A percentile compares a stretch with the other conserved stretches of the same genome.
These are phyloP conservation scores for Jaapia argillacea DNA, from an alignment of 768 basidiomycete species.

Conservation along the genomic window DNA sequence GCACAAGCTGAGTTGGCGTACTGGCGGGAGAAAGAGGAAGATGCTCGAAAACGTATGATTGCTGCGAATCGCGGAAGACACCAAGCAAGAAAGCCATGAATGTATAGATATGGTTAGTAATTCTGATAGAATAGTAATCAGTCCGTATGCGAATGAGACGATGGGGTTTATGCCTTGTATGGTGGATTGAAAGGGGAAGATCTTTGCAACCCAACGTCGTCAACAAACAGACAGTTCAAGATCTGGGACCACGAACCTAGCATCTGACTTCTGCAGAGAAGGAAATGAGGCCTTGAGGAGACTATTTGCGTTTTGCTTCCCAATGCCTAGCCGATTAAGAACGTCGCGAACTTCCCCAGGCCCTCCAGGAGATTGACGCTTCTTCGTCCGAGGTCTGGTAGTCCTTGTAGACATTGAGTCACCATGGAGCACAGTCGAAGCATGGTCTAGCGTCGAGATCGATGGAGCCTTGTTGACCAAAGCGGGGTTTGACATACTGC, in stretches of 20 bases:
- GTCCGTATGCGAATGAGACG: too few relatives aligned
- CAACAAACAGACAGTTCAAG: too few relatives aligned
- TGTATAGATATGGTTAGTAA: too few relatives aligned
- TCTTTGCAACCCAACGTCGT: too few relatives aligned
- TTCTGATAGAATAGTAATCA: too few relatives aligned
- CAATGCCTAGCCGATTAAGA: slow-evolving; percentile 74
- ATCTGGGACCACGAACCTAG: slow-evolving; percentile 6
- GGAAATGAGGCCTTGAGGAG: slow-evolving; percentile 71
- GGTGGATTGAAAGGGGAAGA: too few relatives aligned
- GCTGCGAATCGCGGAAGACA: slow-evolving; percentile 11
- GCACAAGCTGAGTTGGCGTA: slow-evolving; percentile 79
- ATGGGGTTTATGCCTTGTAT: slow-evolving; percentile 19
- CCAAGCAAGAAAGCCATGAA: slow-evolving; percentile 1
- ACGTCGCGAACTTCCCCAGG: slow-evolving; percentile 74
- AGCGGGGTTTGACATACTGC: slow-evolving; percentile 72
- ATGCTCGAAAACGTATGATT: slow-evolving; percentile 36
- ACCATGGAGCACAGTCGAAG: slow-evolving; percentile 35
- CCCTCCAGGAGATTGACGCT: slow-evolving; percentile 37
- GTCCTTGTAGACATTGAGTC: slow-evolving; percentile 29
- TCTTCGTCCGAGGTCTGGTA: slow-evolving; percentile 43
- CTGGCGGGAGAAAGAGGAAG: slow-evolving; percentile 83
- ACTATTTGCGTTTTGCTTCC: slow-evolving; percentile 49
- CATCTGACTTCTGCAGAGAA: slow-evolving; percentile 30
- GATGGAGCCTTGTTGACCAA: slow-evolving; percentile 55
- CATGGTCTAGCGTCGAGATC: slow-evolving; percentile 67